Evolutionary conservation across 352 stramenopile genomes (phyloP), one percentile per base, ranked within the genome.

Genomic region (Globisporangium cylindrosporum): DNA sequence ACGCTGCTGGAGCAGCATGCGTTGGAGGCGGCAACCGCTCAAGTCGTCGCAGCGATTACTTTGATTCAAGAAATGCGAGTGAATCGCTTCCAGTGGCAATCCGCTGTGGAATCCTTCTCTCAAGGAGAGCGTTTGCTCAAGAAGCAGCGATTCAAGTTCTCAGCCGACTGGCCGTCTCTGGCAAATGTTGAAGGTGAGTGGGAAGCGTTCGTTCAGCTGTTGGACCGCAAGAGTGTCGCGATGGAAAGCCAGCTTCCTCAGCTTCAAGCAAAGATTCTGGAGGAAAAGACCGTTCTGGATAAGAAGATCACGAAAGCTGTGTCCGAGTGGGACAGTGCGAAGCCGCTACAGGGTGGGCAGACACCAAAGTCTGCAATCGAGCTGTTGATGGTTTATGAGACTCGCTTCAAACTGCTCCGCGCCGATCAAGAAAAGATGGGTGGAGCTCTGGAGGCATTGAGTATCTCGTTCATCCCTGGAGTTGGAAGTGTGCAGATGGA

Each of bases 191-290:
- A 98, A 79, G 98, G 97, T 62, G 96, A 99, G 43, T 98, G 97
- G 84, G 93, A 98, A 72, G 94, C 98, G 59, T 96, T 99, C 65
- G 73, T 90, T 18, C 89, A 97, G 64, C 72, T 98, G 20, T 77
- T 98, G 2, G 84, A 97, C 46, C 79, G 92, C 29, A 97, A 97
- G 68, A 96, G 80, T 46, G 74, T 82, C 59, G 88, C 89, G 8
- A 99, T 99, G 95, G 95, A 99, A 74, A 93, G 95, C 20, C 96
- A 99, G 67, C 76, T 99, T 25, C 97, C 98, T 22, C 81, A 99
- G 63, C 78, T 99, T 14, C 98, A 99, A 76, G 91, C 93, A 32
- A 98, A 99, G 62, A 98, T 99, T 62, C 75, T 98, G 20, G 92
- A 97, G 57, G 97, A 99, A 71, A 98, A 99, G 68, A 92, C 89